phyloP scores from a whole-genome alignment of 2,329 filamentous ascomycete species.

The Colletotrichum cuscutae region DNA sequence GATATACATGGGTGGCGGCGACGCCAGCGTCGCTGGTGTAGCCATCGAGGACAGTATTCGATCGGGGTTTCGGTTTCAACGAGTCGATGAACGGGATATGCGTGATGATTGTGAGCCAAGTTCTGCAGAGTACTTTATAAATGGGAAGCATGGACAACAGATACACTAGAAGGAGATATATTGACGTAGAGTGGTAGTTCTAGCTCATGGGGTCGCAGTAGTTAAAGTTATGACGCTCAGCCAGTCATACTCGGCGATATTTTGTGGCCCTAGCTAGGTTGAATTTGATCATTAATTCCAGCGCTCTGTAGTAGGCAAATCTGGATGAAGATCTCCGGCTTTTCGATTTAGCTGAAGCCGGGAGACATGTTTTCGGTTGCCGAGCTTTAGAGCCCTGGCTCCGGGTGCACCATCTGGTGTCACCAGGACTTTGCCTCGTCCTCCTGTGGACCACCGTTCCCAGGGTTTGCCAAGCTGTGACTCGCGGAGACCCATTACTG shows the following conservation, averaged over 20 bases:
- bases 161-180: slow-evolving; percentile 13
- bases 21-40: slow-evolving; percentile 4
- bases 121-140: not conserved
- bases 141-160: slow-evolving; percentile 1
- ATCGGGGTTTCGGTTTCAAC: not conserved
- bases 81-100: not conserved
- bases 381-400: not conserved
- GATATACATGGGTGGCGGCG: slow-evolving; percentile 16
- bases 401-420: not conserved
- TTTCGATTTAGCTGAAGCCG: not conserved
- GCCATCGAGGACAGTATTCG: not conserved
- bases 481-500: not conserved
- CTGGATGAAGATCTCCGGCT: not conserved
- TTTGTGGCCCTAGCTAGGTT: not conserved
- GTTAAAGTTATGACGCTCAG: slow-evolving; percentile 1
- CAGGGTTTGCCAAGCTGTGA: not conserved
- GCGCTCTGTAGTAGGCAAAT: not conserved
- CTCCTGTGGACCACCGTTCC: not conserved
- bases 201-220: not conserved
- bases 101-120: not conserved
- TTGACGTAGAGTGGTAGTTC: not conserved
- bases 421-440: not conserved
- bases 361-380: not conserved
- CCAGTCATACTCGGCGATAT: not conserved
- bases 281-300: not conserved